Percentiles rank a stretch among this genome's conserved stretches.
Evolutionary conservation across 805 yeast species (phyloP).

Genomic region (Kluyveromyces siamensis): DNA sequence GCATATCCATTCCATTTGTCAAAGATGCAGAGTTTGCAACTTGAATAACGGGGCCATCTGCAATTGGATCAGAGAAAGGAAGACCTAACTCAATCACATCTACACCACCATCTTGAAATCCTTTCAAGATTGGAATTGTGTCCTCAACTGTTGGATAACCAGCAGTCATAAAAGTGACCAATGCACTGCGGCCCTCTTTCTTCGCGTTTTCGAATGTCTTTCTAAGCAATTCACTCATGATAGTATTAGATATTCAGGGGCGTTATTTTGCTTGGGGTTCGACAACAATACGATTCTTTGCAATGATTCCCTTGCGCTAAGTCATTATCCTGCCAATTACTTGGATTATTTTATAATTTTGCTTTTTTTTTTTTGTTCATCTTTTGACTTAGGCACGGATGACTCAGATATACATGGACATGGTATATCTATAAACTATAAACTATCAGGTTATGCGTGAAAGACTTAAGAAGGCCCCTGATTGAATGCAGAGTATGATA

Average conservation of each 20-base stretch:
- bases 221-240: conserved; percentile 33
- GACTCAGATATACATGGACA: neutral
- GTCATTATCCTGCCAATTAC: too few species aligned
- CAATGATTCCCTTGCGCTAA: neutral
- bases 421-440: too few species aligned
- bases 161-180: conserved; percentile 88
- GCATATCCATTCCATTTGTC: conserved; percentile 70
- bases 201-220: conserved; percentile 49
- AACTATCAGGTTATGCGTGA: too few species aligned
- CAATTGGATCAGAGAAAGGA: conserved; percentile 97
- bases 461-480: too few species aligned
- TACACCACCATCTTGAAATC: conserved; percentile 91
- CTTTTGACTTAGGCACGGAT: neutral
- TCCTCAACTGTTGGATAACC: conserved; percentile 87
- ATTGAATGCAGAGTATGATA: too few species aligned
- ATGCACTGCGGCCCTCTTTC: conserved; percentile 67
- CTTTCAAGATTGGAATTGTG: conserved; percentile 76
- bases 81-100: conserved; percentile 92
- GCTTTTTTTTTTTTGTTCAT: too few species aligned
- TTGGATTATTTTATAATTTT: too few species aligned
- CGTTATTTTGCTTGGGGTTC: neutral
- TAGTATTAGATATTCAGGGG: neutral
- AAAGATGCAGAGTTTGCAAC: conserved; percentile 77
- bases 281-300: neutral
- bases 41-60: conserved; percentile 97